Evolutionary conservation across 2,329 filamentous ascomycete genomes (phyloP), one percentile per base, ranked within the genome.

Genomic region (Colletotrichum sp.): DNA sequence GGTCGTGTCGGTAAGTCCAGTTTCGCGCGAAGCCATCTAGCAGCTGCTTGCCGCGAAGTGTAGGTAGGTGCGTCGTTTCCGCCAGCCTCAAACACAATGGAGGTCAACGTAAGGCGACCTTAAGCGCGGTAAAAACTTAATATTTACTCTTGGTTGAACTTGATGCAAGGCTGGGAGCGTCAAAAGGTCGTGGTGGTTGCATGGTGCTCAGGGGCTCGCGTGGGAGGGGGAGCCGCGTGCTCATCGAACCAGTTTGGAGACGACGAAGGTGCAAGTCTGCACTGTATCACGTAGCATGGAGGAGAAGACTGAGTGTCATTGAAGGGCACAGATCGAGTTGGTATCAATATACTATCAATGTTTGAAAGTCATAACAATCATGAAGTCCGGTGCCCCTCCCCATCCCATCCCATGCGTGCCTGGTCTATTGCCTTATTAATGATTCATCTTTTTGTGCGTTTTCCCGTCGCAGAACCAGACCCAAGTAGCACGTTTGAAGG

Each of bases 321-420:
- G 36, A 24, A 43, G 66, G 32, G 24, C 34, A 15, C 32, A 69
- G 67, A 70, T 32, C 26, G 32, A 61, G 36, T 61, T 63, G 67
- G 67, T 70, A 70, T 70, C 57, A 70, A 70, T 70, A 70, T 70
- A 61, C 57, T 61, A 48, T 70, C 36, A 52, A 70, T 34, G 32
- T 70, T 34, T n/a, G 24, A 61, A 21, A 52, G 67, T 69, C 65
- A 30, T 70, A n/a, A 70, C 26, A 16, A 24, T 70, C 66, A 68
- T 68, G 48, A 67, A 61, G 26, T 39, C 52, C 34, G 28, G 30
- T 21, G 21, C 24, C 32, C 7, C 6, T 52, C 43, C 43, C 43
- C 43, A 13, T 52, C 43, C 67, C 59, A 30, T 36, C 63, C 39
- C 55, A 21, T 32, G 13, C 59, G 43, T 34, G 55, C 39, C 63